phyloP scores from a whole-genome alignment of 202 grass and related monocot species.

The Eragrostis tef region DNA sequence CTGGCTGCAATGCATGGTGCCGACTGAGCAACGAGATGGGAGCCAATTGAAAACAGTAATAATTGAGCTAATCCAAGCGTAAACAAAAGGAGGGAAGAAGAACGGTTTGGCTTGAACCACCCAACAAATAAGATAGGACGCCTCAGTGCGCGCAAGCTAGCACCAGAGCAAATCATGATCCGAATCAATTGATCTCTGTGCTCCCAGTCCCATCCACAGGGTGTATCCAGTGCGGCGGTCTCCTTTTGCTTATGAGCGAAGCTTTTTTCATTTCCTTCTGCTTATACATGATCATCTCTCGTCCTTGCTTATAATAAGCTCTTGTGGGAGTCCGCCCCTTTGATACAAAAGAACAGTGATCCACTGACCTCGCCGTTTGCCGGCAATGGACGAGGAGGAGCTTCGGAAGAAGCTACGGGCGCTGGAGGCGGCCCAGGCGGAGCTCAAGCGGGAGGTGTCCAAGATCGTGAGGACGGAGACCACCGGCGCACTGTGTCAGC shows the following conservation, averaged over 20 bases:
- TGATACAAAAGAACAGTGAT: no score
- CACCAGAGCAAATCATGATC: no score
- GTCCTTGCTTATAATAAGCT: not conserved
- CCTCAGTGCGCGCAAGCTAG: no score
- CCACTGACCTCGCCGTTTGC: not conserved
- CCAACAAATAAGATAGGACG: not conserved
- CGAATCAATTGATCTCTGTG: no score
- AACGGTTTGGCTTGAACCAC: no score
- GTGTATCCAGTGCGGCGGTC: no score
- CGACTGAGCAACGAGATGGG: not conserved
- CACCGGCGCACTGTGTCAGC: no score
- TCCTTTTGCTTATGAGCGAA: no score
- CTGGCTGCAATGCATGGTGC: not conserved
- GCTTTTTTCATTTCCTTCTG: not conserved
- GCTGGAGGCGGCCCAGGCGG: conserved; percentile 10
- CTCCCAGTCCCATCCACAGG: no score
- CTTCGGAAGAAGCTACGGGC: not conserved
- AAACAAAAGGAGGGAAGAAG: no score
- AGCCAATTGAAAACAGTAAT: not conserved
- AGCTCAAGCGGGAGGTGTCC: conserved; percentile 13
- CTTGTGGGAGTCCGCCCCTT: not conserved
- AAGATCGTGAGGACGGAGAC: not conserved
- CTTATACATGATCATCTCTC: not conserved
- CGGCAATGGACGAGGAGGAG: not conserved
- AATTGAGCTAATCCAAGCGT: no score